phyloP scores from a whole-genome alignment of 208 protist species.

The Acanthamoeba quina region DNA sequence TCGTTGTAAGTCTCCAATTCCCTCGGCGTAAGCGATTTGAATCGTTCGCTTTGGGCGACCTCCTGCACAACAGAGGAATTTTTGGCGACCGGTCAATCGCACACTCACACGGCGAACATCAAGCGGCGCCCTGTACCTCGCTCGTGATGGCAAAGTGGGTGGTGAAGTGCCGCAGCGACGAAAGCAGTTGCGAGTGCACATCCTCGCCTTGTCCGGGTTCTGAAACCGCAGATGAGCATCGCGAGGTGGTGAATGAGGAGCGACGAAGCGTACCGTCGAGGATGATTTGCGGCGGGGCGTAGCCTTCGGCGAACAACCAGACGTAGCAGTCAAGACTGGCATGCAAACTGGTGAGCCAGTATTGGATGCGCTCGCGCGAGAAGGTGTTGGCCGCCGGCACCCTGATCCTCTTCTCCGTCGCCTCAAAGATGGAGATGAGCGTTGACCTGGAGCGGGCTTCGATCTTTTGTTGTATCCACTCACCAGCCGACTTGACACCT shows the following conservation, averaged over 20 bases:
- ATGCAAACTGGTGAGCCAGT: constrained; percentile 77
- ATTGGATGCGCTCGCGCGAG: constrained; percentile 66
- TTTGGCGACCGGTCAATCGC: no score
- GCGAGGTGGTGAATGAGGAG: neutral
- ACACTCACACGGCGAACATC: neutral
- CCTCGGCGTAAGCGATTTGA: constrained; percentile 77
- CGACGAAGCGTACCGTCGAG: neutral
- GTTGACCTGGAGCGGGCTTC: constrained; percentile 15
- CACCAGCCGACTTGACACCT: constrained; percentile 73
- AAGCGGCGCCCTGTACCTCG: neutral
- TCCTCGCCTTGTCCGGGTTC: neutral
- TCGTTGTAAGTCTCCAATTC: constrained; percentile 80
- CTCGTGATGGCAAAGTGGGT: constrained; percentile 51
- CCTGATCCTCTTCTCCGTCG: neutral
- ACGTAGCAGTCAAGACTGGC: constrained; percentile 77
- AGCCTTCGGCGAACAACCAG: constrained; percentile 82
- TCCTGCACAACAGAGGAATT: neutral
- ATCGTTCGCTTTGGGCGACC: constrained; percentile 53
- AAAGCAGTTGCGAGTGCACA: constrained; percentile 15
- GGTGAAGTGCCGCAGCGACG: constrained; percentile 59
- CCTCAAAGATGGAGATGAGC: constrained; percentile 72
- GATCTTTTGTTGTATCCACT: constrained; percentile 76
- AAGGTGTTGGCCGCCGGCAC: constrained; percentile 35
- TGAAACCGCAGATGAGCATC: neutral
- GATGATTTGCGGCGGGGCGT: constrained; percentile 76